Percentiles rank a stretch among this genome's conserved stretches.
phyloP scores from a whole-genome alignment of 495 filamentous ascomycete species.

The Penicillium desertorum region DNA sequence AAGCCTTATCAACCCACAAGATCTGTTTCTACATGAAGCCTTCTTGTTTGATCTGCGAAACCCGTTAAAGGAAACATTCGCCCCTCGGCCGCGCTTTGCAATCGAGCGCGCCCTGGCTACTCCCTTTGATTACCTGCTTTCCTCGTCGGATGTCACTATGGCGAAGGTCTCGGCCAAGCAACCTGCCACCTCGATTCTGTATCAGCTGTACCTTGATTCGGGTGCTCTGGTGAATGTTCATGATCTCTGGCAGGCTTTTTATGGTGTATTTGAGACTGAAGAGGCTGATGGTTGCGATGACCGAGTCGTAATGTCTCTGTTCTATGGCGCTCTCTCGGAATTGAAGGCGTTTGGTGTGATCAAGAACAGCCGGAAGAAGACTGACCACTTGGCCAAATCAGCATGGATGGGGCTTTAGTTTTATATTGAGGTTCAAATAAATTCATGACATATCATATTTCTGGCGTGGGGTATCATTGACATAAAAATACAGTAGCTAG shows the following conservation, averaged over 20 bases:
- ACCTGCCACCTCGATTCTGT: slow-evolving; percentile 78
- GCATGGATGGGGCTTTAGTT: slow-evolving; percentile 64
- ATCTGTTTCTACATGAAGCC: slow-evolving; percentile 72
- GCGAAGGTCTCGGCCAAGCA: slow-evolving; percentile 57
- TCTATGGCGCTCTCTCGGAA: slow-evolving; percentile 82
- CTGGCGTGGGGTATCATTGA: slow-evolving; percentile 28
- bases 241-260: slow-evolving; percentile 88
- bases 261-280: slow-evolving; percentile 68
- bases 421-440: slow-evolving; percentile 6
- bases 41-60: slow-evolving; percentile 81
- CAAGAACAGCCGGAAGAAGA: slow-evolving; percentile 86
- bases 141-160: slow-evolving; percentile 42
- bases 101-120: slow-evolving; percentile 76
- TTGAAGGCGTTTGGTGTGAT: slow-evolving; percentile 81
- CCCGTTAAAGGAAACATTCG: slow-evolving; percentile 79
- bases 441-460: slow-evolving; percentile 20
- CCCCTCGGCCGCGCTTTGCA: slow-evolving; percentile 72
- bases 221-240: slow-evolving; percentile 83
- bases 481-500: slow-evolving; percentile 16
- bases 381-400: slow-evolving; percentile 84
- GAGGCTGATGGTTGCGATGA: slow-evolving; percentile 50
- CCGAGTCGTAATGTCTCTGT: slow-evolving; percentile 62
- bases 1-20: slow-evolving; percentile 56
- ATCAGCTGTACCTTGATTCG: slow-evolving; percentile 88
- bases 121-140: slow-evolving; percentile 85